These are phyloP conservation scores for Pythium myriotylum DNA, from an alignment of 352 stramenopile species.

Conservation along the genomic window DNA sequence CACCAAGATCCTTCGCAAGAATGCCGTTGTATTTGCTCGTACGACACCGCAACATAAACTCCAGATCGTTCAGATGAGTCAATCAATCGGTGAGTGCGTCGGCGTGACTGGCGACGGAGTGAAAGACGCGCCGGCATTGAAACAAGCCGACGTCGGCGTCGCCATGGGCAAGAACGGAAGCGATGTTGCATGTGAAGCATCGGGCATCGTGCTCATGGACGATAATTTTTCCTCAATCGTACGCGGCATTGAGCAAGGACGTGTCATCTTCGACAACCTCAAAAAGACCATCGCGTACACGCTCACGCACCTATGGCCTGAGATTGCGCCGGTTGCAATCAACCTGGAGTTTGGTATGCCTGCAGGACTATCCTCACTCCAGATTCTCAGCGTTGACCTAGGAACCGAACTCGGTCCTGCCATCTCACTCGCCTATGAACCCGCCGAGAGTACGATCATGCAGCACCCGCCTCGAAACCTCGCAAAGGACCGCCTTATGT, in stretches of 20 bases:
- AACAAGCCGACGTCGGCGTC: slow-evolving; percentile 94
- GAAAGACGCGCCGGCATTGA: slow-evolving; percentile 62
- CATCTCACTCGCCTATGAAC: slow-evolving; percentile 90
- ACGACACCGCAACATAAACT: slow-evolving; percentile 92
- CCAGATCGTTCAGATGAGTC: slow-evolving; percentile 58
- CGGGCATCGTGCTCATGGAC: slow-evolving; percentile 95
- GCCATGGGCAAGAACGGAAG: slow-evolving; percentile 96
- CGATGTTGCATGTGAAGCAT: slow-evolving; percentile 92
- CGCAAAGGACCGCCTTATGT: slow-evolving; percentile 79
- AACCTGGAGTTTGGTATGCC: slow-evolving; percentile 83
- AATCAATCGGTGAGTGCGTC: slow-evolving; percentile 45
- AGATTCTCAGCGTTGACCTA: slow-evolving; percentile 90
- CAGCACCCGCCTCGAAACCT: slow-evolving; percentile 59
- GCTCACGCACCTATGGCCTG: slow-evolving; percentile 85
- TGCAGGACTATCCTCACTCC: slow-evolving; percentile 76
- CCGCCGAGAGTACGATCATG: slow-evolving; percentile 80
- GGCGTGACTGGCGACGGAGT: slow-evolving; percentile 80
- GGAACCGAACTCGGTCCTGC: slow-evolving; percentile 88
- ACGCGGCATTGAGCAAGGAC: slow-evolving; percentile 51
- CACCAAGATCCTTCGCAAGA: slow-evolving; percentile 34
- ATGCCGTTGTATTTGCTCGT: slow-evolving; percentile 94
- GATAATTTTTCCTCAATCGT: slow-evolving; percentile 97
- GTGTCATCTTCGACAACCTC: slow-evolving; percentile 85
- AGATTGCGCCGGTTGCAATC: slow-evolving; percentile 69
- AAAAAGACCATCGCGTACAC: slow-evolving; percentile 94